phyloP scores from a whole-genome alignment of 257 asterid genomes.

The Fraxinus quadrangulata region DNA sequence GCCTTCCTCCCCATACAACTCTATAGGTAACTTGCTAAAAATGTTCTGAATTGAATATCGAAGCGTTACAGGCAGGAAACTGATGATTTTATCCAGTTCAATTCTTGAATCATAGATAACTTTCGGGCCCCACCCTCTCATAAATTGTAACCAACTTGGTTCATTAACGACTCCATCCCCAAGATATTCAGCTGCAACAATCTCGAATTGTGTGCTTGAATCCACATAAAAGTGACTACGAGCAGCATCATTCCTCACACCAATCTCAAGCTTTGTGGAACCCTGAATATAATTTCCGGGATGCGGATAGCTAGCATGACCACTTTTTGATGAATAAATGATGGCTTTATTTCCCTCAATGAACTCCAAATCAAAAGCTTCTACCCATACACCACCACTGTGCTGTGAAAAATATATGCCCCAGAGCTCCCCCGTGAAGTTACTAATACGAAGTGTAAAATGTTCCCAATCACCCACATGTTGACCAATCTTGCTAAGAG shows the following conservation, averaged over 20 bases:
- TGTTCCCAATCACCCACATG: slow-evolving; percentile 99
- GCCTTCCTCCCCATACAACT: slow-evolving; percentile 84
- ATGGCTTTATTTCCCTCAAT: slow-evolving; percentile 69
- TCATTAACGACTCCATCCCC: slow-evolving; percentile 61
- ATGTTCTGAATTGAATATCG: slow-evolving; percentile 44
- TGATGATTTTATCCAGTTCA: slow-evolving; percentile 57
- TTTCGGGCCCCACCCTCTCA: slow-evolving; percentile 93
- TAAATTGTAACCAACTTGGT: slow-evolving; percentile 78
- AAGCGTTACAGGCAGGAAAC: slow-evolving; percentile 52
- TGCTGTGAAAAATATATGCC: slow-evolving; percentile 88
- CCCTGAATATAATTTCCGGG: slow-evolving; percentile 87
- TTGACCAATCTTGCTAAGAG: slow-evolving; percentile 71
- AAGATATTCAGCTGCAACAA: slow-evolving; percentile 84
- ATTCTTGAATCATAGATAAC: slow-evolving; percentile 66
- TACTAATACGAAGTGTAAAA: slow-evolving; percentile 82
- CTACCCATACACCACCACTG: slow-evolving; percentile 94
- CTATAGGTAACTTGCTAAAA: slow-evolving; percentile 66
- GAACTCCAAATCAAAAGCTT: slow-evolving; percentile 67
- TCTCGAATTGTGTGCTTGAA: slow-evolving; percentile 71
- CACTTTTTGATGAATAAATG: slow-evolving; percentile 70
- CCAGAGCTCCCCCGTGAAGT: slow-evolving; percentile 87
- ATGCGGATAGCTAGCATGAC: slow-evolving; percentile 92
- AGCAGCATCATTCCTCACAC: slow-evolving; percentile 80
- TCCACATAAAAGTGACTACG: slow-evolving; percentile 51
- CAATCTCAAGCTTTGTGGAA: slow-evolving; percentile 73